Evolutionary conservation across 2,329 filamentous ascomycete genomes (phyloP), one percentile per base, ranked within the genome.

Genomic region (Endothia cerciana): DNA sequence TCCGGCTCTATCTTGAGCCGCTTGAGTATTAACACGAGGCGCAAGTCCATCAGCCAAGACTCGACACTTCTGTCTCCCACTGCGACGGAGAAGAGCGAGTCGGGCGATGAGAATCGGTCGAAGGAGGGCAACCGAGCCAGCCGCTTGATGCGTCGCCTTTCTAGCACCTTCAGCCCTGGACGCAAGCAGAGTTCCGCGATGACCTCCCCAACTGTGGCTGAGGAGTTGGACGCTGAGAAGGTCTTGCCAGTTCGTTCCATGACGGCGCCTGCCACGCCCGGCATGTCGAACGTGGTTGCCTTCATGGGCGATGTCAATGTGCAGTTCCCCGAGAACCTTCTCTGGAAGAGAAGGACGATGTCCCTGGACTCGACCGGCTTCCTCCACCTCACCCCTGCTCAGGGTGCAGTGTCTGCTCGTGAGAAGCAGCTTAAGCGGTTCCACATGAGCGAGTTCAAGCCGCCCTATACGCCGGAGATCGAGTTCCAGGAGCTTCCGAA

Each of bases 291-390:
- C 58, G 80, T 88, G 62, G 83, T 89, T 33, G 83, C 92, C 3
- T 89, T 90, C 68, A 85, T 97, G 77, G 93, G 94, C 59, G 92
- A 97, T 73, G 90, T 99, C 69, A 98, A 99, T 73, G 92, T 98
- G 13, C 95, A 99, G 76, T 97, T 99, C 75, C 95, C 95, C 0
- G 94, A 98, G 75, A 97, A 93, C 63, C 83, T 99, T 57, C 84
- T 99, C 15, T 99, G 95, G 95, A 99, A 98, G 81, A 91, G 94
- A 63, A 89, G 95, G 67, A 93, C 90, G 73, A 89, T 97, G 78
- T 90, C 90, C 70, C 87, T 99, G 65, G 94, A 98, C 76, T 87
- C 89, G 10, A 85, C 91, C 67, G 95, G 94, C 22, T 93, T 91
- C 77, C 81, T 99, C 47, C 89, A 97, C 65, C 85, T 99, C 68